These are phyloP conservation scores for Pinus taeda DNA, from an alignment of 75 land plant species.

Conservation along the genomic window DNA sequence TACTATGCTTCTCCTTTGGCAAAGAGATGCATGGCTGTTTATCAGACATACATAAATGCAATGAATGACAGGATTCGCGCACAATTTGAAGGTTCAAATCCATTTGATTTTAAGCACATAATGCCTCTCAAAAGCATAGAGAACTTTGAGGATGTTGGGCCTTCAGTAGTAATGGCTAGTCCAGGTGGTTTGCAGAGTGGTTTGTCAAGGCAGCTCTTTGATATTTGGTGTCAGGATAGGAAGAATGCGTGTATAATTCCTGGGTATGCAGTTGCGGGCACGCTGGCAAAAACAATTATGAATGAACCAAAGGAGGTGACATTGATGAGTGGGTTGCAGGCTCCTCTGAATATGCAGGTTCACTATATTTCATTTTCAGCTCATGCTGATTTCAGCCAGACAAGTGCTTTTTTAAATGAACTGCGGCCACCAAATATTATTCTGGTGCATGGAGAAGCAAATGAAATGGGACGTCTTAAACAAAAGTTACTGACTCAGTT, in stretches of 20 bases:
- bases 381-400: slow-evolving; percentile 94
- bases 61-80: slow-evolving; percentile 89
- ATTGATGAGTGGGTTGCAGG: slow-evolving; percentile 85
- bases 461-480: slow-evolving; percentile 95
- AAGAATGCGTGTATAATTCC: slow-evolving; percentile 95
- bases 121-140: slow-evolving; percentile 81
- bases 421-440: slow-evolving; percentile 91
- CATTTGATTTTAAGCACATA: slow-evolving; percentile 93
- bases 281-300: slow-evolving; percentile 82
- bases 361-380: slow-evolving; percentile 98
- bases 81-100: slow-evolving; percentile 79
- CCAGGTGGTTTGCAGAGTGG: slow-evolving; percentile 95
- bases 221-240: slow-evolving; percentile 91
- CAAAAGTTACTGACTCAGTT: slow-evolving; percentile 80
- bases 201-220: slow-evolving; percentile 91
- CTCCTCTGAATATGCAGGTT: slow-evolving; percentile 91
- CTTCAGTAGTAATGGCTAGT: slow-evolving; percentile 97
- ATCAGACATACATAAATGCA: slow-evolving; percentile 95
- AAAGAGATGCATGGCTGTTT: slow-evolving; percentile 93
- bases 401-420: slow-evolving; percentile 90
- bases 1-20: slow-evolving; percentile 98
- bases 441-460: slow-evolving; percentile 95
- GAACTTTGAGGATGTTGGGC: slow-evolving; percentile 84
- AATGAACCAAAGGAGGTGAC: slow-evolving; percentile 99
- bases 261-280: slow-evolving; percentile 95